These are phyloP conservation scores for Afroboletus lepidellus DNA, from an alignment of 1,284 basidiomycete genomes.

Conservation along the genomic window DNA sequence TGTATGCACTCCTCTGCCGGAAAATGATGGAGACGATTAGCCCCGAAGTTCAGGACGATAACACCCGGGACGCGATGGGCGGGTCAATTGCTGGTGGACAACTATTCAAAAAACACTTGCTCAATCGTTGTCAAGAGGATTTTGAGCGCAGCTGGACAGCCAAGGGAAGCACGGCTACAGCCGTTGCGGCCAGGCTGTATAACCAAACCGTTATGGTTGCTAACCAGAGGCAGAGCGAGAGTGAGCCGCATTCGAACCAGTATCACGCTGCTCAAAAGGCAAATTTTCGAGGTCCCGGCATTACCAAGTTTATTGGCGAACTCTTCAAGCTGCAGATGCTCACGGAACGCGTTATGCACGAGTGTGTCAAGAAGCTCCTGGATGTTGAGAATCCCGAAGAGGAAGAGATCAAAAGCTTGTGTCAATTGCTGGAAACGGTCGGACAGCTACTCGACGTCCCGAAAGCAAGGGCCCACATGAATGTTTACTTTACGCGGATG, in stretches of 20 bases:
- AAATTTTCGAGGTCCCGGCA: constrained; percentile 93
- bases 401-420: constrained; percentile 95
- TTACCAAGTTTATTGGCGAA: constrained; percentile 97
- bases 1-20: constrained; percentile 93
- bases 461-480: constrained; percentile 86
- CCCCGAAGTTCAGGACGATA: constrained; percentile 83
- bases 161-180: constrained; percentile 62
- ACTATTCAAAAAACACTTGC: constrained; percentile 92
- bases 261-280: constrained; percentile 97
- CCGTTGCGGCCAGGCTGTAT: constrained; percentile 56
- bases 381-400: constrained; percentile 92
- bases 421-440: constrained; percentile 89
- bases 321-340: constrained; percentile 97
- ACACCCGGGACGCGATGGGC: constrained; percentile 73
- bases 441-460: constrained; percentile 77
- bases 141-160: constrained; percentile 90
- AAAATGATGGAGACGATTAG: constrained; percentile 93
- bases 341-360: constrained; percentile 93
- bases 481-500: constrained; percentile 92
- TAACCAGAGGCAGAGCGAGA: constrained; percentile 57
- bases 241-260: constrained; percentile 88
- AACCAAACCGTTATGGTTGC: constrained; percentile 63
- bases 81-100: constrained; percentile 86
- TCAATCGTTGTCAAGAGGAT: constrained; percentile 92
- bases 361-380: constrained; percentile 93